These are phyloP conservation scores for Globisporangium splendens DNA, from an alignment of 352 stramenopile genomes.

Conservation along the genomic window DNA sequence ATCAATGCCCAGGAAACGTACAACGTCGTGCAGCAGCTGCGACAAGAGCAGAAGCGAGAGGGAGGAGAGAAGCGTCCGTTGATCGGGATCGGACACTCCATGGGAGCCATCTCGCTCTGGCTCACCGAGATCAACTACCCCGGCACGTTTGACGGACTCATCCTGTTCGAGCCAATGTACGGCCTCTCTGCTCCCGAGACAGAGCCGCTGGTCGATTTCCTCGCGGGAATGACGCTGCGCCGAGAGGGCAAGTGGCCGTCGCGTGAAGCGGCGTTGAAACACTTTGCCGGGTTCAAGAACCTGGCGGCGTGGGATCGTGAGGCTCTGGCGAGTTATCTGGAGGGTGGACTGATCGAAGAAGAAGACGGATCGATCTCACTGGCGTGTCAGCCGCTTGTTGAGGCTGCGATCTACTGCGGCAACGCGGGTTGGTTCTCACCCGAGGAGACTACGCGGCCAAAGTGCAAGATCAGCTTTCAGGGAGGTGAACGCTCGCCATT, in stretches of 20 bases:
- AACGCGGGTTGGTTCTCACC: constrained; percentile 23
- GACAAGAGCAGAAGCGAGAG: constrained; percentile 1
- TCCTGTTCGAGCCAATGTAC: constrained; percentile 45
- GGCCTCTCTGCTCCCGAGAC: constrained; percentile 11
- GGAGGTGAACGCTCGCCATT: constrained; percentile 26
- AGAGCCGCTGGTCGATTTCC: constrained; percentile 23
- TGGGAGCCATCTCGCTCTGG: constrained; percentile 37
- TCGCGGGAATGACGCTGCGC: constrained; percentile 28
- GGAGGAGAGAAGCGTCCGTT: constrained; percentile 15
- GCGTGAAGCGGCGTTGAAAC: constrained; percentile 18
- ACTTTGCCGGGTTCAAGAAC: constrained; percentile 32
- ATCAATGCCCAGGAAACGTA: constrained; percentile 16
- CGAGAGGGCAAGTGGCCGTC: constrained; percentile 28
- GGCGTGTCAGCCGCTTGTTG: constrained; percentile 33
- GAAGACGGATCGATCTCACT: constrained; percentile 21
- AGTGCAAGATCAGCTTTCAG: constrained; percentile 34
- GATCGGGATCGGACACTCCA: constrained; percentile 51
- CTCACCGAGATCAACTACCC: constrained; percentile 30
- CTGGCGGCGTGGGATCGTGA: constrained; percentile 37
- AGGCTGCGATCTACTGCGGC: constrained; percentile 37
- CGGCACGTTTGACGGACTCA: constrained; percentile 36
- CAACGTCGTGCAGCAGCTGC: constrained; percentile 13
- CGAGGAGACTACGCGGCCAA: constrained; percentile 24
- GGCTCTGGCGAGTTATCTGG: constrained; percentile 24
- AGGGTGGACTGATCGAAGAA: constrained; percentile 28